Percentiles rank a stretch among this genome's conserved stretches.
Conservation (phyloP, 2,329 filamentous ascomycete species). For the Monosporascus ibericus region DNA sequence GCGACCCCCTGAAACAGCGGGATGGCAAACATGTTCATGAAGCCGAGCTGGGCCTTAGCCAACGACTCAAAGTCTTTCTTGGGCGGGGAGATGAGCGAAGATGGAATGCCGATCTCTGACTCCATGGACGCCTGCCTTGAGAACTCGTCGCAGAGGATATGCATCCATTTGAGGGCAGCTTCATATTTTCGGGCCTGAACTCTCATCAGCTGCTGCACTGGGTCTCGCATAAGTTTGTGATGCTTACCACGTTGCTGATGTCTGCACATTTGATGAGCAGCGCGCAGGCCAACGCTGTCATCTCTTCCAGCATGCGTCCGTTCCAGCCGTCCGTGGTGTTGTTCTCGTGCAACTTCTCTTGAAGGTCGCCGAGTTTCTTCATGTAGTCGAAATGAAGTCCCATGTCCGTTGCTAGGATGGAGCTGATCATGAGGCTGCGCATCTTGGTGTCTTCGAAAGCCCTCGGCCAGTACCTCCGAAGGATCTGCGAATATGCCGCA, state of each 20-base stretch:
- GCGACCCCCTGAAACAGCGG: slow-evolving; percentile 86
- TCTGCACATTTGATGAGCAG: slow-evolving; percentile 96
- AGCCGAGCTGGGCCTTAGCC: slow-evolving; percentile 82
- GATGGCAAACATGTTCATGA: slow-evolving; percentile 93
- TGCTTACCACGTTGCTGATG: slow-evolving; percentile 91
- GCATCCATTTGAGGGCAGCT: slow-evolving; percentile 82
- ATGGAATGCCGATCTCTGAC: slow-evolving; percentile 75
- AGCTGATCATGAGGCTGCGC: slow-evolving; percentile 89
- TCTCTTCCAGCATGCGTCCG: slow-evolving; percentile 66
- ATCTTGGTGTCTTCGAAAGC: slow-evolving; percentile 74
- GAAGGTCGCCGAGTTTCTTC: slow-evolving; percentile 74
- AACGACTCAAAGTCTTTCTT: slow-evolving; percentile 78
- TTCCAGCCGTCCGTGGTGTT: slow-evolving; percentile 68
- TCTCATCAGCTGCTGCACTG: slow-evolving; percentile 16
- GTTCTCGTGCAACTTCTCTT: slow-evolving; percentile 67
- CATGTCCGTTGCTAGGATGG: slow-evolving; percentile 98
- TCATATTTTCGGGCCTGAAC: slow-evolving; percentile 74
- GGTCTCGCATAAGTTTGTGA: not conserved
- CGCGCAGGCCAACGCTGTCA: slow-evolving; percentile 77
- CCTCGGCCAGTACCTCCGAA: slow-evolving; percentile 84
- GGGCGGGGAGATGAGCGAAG: slow-evolving; percentile 79
- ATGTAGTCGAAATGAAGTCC: slow-evolving; percentile 96
- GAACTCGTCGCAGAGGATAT: slow-evolving; percentile 92
- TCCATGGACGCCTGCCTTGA: slow-evolving; percentile 92
- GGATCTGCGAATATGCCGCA: slow-evolving; percentile 91